Evolutionary conservation across 768 basidiomycete genomes (phyloP), one percentile per base, ranked within the genome.

Genomic region (Psilocybe tampanensis): DNA sequence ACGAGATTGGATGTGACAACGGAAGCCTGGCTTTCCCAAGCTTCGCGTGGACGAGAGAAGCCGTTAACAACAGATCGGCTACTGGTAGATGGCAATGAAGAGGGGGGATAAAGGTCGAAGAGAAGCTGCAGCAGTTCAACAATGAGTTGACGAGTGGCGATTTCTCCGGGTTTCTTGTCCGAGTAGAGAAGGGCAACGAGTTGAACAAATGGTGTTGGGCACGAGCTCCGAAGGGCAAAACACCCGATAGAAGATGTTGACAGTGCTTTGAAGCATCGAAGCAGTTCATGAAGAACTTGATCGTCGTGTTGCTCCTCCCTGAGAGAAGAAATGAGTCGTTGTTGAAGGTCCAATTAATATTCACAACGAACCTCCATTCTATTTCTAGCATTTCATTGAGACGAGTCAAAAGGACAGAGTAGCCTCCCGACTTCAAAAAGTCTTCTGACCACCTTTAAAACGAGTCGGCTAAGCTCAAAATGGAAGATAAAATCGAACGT

Each of bases 281-380:
- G 77, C 1, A 98, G 76, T 70, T 98, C 95, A 62, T 96, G 89
- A 15, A 99, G 78, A 42, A 97, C 80, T 69, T 97, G 89, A 67
- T 98, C 97, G 66, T 97, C 97, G 62, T 97, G 96, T 67, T 98
- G 96, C 68, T 99, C 97, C 70, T 98, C 96, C 61, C 95, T 95
- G 65, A 22, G 55, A 23, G 45, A 42, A n/a, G n/a, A 52, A 22
- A 41, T 34, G 19, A 39, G n/a, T 32, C 7, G n/a, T 18, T 44
- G n/a, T 18, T 44, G 13, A n/a, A 48, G 12, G 4, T 6, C 76
- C 85, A 12, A 17, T 6, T n/a, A 32, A 11, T 22, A 23, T 34
- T 12, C 24, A n/a, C 21, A 26, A 33, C 29, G 58, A 62, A 92
- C 93, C 96, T 87, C 97, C 97, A 99, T 72, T 99, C 97, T 33